phyloP scores from a whole-genome alignment of 2,329 filamentous ascomycete species.

The Phialophora expanda region DNA sequence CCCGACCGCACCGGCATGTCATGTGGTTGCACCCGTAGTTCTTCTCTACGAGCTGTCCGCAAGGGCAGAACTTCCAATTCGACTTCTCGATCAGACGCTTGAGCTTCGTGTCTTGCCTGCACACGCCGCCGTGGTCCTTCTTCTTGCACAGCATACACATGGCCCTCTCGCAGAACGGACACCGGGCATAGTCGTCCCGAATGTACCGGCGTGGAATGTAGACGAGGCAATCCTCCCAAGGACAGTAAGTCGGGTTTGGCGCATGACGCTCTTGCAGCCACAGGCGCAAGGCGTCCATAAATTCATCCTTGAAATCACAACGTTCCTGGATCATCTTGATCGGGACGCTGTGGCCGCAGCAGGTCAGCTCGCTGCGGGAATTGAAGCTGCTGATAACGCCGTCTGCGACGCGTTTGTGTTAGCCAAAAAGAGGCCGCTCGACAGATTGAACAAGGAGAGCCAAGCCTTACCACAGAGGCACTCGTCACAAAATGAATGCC shows the following conservation, averaged over 20 bases:
- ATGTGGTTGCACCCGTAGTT: slow-evolving; percentile 31
- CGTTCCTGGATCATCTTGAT: background rate
- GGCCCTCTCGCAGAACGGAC: slow-evolving; percentile 13
- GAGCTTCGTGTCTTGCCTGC: slow-evolving; percentile 15
- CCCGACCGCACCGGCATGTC: slow-evolving; percentile 26
- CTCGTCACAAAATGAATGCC: slow-evolving; percentile 18
- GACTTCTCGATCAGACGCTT: slow-evolving; percentile 14
- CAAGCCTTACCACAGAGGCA: slow-evolving; percentile 11
- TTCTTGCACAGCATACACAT: slow-evolving; percentile 20
- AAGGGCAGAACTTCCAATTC: slow-evolving; percentile 35
- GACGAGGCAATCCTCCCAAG: slow-evolving; percentile 16
- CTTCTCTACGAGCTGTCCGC: slow-evolving; percentile 31
- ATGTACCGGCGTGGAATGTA: slow-evolving; percentile 11
- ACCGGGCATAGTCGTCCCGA: slow-evolving; percentile 7
- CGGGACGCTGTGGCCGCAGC: slow-evolving; percentile 23
- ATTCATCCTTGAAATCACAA: slow-evolving; percentile 2
- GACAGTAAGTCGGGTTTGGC: slow-evolving; percentile 22
- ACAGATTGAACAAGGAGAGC: background rate
- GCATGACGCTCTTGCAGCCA: slow-evolving; percentile 15
- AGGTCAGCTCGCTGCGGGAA: slow-evolving; percentile 4
- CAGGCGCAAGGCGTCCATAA: background rate
- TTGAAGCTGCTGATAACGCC: slow-evolving; percentile 9
- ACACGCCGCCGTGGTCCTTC: slow-evolving; percentile 20
- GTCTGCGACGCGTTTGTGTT: slow-evolving; percentile 2
- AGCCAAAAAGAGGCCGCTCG: background rate